Evolutionary conservation across 2,329 filamentous ascomycete species (phyloP), one percentile per base, ranked within the genome.

Genomic region (Emergomyces orientalis): DNA sequence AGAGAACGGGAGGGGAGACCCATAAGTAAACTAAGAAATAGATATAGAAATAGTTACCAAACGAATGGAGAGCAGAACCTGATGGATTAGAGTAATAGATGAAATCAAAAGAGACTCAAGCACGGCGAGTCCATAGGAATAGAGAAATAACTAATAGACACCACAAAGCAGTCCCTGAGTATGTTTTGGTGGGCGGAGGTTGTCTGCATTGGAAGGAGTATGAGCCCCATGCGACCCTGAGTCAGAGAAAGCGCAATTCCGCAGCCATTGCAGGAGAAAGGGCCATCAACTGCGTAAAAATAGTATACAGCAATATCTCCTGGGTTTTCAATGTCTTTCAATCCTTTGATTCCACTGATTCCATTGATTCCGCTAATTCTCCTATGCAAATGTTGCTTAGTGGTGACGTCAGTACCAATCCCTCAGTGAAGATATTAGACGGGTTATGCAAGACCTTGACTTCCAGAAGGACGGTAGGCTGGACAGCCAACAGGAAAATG

Each of bases 1-100:
- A 34, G 14, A 41, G 27, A 57, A n/a, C n/a, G 34, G 8, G 22
- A 14, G 11, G 13, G 34, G n/a, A 41, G 34, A 22, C 54, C 22
- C 32, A 57, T 41, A 57, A 57, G 34, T 11, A 57, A 27, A 41
- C 34, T 39, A 57, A 41, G 32, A 41, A 57, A 54, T 54, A 41
- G 22, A n/a, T 27, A 55, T 34, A 41, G 34, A 34, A 34, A 55
- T 41, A 27, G 22, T 11, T 56, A 13, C n/a, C 34, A 57, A 57
- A 57, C 54, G 54, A 57, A 39, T 57, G 54, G 54, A 41, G 11
- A 25, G 54, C 54, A 41, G 41, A 55, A 55, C 3, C 30, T 37
- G 14, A 37, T 19, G 17, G 51, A 37, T n/a, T 14, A 22, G 51
- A 55, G 9, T 3, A 55, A 55, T 37, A 4, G 51, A 37, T 37